phyloP scores from a whole-genome alignment of 345 rosid species.

The thale cress (Arabidopsis thaliana) region TAIR10.1 NC_003076.8:6075501-6076000 shows the following conservation, averaged over 20 bases:
- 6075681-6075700: conserved; percentile 20
- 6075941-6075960: not conserved
- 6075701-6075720: conserved; percentile 11
- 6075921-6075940: not conserved
- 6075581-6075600: not conserved
- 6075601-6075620: conserved; percentile 28
- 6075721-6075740: not conserved
- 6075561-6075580: not conserved
- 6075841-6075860: conserved; percentile 5
- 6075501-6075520: not conserved
- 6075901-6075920: conserved; percentile 22
- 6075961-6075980: conserved; percentile 6
- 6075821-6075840: conserved; percentile 26
- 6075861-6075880: not conserved
- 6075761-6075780: conserved; percentile 26
- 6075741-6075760: conserved; percentile 34
- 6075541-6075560: not conserved
- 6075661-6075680: conserved; percentile 1
- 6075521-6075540: not conserved
- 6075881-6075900: conserved; percentile 31
- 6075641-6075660: not conserved
- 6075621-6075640: conserved; percentile 9
- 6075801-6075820: conserved; percentile 12
- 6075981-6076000: conserved; percentile 16
- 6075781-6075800: not conserved